Conservation (phyloP, 257 asterid species). For the Oldenlandia corymbosa region DNA sequence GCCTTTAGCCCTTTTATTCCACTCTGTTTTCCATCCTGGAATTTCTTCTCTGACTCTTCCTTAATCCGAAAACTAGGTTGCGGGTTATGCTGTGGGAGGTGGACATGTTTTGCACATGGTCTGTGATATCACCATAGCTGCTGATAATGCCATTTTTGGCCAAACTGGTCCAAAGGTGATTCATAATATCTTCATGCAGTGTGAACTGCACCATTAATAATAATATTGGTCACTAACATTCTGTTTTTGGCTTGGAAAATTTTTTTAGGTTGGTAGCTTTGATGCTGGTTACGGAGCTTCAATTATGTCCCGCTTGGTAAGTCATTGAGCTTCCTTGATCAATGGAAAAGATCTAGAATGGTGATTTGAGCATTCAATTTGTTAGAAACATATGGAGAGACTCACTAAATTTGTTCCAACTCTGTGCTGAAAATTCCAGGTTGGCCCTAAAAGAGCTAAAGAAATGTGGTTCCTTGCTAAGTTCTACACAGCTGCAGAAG, state of each 20-base stretch:
- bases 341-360: not conserved
- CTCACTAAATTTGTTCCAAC: not conserved
- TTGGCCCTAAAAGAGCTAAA: constrained; percentile 86
- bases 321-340: not conserved
- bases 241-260: too few relatives aligned
- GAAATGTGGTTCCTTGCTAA: constrained; percentile 91
- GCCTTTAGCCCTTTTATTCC: not conserved
- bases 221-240: too few relatives aligned
- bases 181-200: too few relatives aligned
- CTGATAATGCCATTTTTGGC: constrained; percentile 91
- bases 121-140: constrained; percentile 88
- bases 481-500: constrained; percentile 76
- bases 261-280: constrained; percentile 93
- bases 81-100: constrained; percentile 97
- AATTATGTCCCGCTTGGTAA: constrained; percentile 84
- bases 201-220: too few relatives aligned
- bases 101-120: constrained; percentile 97
- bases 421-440: constrained; percentile 24
- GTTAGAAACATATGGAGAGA: not conserved
- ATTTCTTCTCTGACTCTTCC: not conserved
- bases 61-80: constrained; percentile 52
- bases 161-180: constrained; percentile 99
- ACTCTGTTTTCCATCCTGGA: not conserved
- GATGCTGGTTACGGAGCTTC: constrained; percentile 99
- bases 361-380: not conserved